A percentile compares a stretch with the other conserved stretches of the same genome.
phyloP scores from a whole-genome alignment of 2,329 filamentous ascomycete genomes.

The Aquanectria penicillioides region DNA sequence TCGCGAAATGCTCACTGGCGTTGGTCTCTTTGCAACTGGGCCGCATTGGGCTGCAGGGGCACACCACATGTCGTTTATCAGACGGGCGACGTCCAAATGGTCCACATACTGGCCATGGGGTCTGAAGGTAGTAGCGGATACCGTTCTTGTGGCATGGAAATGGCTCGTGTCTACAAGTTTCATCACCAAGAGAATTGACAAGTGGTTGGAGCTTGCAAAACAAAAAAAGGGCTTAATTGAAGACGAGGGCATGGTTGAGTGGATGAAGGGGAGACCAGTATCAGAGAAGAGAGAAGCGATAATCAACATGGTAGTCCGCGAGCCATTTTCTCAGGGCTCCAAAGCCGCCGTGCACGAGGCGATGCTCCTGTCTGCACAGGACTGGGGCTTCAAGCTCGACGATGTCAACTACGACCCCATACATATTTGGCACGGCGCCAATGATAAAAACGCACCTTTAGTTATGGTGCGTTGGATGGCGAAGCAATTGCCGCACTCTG shows the following conservation, averaged over 20 bases:
- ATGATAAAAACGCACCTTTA: constrained; percentile 46
- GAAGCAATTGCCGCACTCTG: constrained; percentile 45
- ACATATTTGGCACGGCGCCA: constrained; percentile 46
- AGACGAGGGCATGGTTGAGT: constrained; percentile 5
- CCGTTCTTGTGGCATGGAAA: neutral
- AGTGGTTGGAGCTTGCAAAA: constrained; percentile 24
- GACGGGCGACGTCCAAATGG: constrained; percentile 31
- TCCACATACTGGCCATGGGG: constrained; percentile 37
- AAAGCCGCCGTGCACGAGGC: constrained; percentile 41
- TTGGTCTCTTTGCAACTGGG: constrained; percentile 50
- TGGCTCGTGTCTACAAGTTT: constrained; percentile 23
- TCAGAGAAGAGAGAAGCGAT: constrained; percentile 38
- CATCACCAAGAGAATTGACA: constrained; percentile 13
- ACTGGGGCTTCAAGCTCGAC: constrained; percentile 46
- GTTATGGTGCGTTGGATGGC: constrained; percentile 49
- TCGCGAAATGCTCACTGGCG: constrained; percentile 42
- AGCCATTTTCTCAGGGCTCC: constrained; percentile 44
- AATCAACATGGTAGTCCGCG: constrained; percentile 43
- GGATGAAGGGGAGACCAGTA: neutral
- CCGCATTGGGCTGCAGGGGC: constrained; percentile 48
- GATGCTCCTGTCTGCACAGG: constrained; percentile 37
- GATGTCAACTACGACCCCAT: constrained; percentile 41
- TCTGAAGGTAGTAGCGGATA: constrained; percentile 28
- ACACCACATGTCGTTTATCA: constrained; percentile 40
- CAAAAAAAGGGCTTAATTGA: constrained; percentile 3